Evolutionary conservation across 2,329 filamentous ascomycete genomes (phyloP), one percentile per base, ranked within the genome.

Genomic region (Tricladium varicosporioides): DNA sequence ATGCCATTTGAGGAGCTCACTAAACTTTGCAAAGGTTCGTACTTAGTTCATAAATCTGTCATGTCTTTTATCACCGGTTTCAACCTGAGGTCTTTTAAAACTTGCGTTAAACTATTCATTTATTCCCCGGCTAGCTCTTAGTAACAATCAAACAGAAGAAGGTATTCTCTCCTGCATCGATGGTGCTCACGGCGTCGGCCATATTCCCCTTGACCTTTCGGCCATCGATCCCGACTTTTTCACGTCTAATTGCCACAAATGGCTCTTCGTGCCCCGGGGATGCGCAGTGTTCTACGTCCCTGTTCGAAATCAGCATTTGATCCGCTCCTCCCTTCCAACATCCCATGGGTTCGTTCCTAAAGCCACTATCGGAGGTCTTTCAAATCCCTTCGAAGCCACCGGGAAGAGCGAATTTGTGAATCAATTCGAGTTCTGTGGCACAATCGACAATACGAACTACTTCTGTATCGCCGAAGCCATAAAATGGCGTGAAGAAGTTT

Each of bases 241-340:
- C 68, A 81, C 93, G 13, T 87, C 81, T 54, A 97, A 97, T 71
- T 90, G 86, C 65, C 90, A 96, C 76, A 96, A 96, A 76, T 97
- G 93, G 93, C 83, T 97, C 7, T 86, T 84, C 67, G 83, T 84
- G 0, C 93, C 92, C 0, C 85, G 92, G 32, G 88, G 87, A 14
- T 92, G 88, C 69, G 91, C 91, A 2, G 76, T 94, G 3, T 83
- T 97, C 62, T 88, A 95, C 72, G 89, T 94, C 1, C 89, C 92
- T 0, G 58, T 78, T 15, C 80, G 87, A 18, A 92, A 95, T 71
- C 93, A 97, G 71, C 75, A 78, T 49, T 72, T 95, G 45, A 84
- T 97, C 44, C 81, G 85, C 13, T 86, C 86, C 1, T 87, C 90
- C 0, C 71, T 95, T 31, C 89, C 91, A 0, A 96, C 91, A 0